A percentile compares a stretch with the other conserved stretches of the same genome.
Conservation (phyloP, 257 asterid genomes). For the Nemophila menziesii region DNA sequence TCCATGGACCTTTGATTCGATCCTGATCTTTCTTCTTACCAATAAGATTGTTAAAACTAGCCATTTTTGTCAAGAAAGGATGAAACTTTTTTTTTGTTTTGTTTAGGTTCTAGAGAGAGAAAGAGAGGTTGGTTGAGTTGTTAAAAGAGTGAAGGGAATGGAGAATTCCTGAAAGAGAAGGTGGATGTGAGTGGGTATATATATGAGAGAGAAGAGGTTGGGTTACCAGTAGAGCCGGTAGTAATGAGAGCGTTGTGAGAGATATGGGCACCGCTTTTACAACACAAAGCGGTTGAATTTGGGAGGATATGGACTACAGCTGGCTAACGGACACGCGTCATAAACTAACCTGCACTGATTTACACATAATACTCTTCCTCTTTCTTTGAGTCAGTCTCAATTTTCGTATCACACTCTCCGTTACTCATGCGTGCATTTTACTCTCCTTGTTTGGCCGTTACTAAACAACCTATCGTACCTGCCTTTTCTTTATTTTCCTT, state of each 20-base stretch:
- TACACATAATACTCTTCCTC: slow-evolving; percentile 16
- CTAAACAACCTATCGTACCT: no score
- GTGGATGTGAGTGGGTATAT: slow-evolving; percentile 10
- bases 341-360: slow-evolving; percentile 27
- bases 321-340: slow-evolving; percentile 86
- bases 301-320: slow-evolving; percentile 60
- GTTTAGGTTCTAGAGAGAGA: no score
- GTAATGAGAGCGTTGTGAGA: slow-evolving; percentile 16
- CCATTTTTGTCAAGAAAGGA: slow-evolving; percentile 8
- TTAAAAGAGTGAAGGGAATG: neutral
- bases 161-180: neutral
- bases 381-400: neutral
- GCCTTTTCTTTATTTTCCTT: no score
- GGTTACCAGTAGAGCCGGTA: slow-evolving; percentile 1
- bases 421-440: neutral
- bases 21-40: slow-evolving; percentile 39
- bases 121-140: neutral
- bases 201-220: slow-evolving; percentile 4
- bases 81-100: no score
- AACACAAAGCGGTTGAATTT: slow-evolving; percentile 40
- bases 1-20: slow-evolving; percentile 97
- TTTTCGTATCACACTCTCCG: neutral
- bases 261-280: slow-evolving; percentile 45
- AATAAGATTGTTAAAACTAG: slow-evolving; percentile 6
- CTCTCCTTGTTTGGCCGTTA: slow-evolving; percentile 1